These are phyloP conservation scores for Murraya koenigii DNA, from an alignment of 345 rosid species.

Conservation along the genomic window DNA sequence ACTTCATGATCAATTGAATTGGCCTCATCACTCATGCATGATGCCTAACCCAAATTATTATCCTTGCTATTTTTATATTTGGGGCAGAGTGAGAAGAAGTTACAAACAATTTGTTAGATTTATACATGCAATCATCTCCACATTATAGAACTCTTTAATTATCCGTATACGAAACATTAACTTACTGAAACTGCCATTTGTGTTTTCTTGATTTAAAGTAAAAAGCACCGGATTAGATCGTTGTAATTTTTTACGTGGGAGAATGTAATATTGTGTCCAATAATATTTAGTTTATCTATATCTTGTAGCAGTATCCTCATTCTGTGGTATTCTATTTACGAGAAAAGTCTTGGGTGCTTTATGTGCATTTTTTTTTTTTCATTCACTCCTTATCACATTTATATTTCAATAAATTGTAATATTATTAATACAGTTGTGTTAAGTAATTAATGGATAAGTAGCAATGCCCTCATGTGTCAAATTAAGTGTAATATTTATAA, in stretches of 20 bases:
- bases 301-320: background rate
- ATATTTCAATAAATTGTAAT: too few relatives aligned
- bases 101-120: background rate
- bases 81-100: background rate
- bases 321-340: background rate
- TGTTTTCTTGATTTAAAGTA: background rate
- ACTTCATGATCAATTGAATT: background rate
- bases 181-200: background rate
- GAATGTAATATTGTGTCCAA: background rate
- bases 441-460: too few relatives aligned
- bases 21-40: background rate
- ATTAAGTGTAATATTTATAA: too few relatives aligned
- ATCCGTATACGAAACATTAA: background rate
- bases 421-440: too few relatives aligned
- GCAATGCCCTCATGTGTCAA: too few relatives aligned
- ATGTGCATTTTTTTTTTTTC: too few relatives aligned
- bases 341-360: too few relatives aligned
- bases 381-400: too few relatives aligned
- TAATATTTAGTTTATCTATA: background rate
- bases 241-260: background rate
- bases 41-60: background rate
- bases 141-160: background rate
- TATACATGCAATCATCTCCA: background rate
- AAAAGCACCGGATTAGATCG: background rate
- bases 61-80: background rate